Base-by-base conservation (phyloP, 805 yeast genomes). In the Maudiozyma serrabonitensis region DNA sequence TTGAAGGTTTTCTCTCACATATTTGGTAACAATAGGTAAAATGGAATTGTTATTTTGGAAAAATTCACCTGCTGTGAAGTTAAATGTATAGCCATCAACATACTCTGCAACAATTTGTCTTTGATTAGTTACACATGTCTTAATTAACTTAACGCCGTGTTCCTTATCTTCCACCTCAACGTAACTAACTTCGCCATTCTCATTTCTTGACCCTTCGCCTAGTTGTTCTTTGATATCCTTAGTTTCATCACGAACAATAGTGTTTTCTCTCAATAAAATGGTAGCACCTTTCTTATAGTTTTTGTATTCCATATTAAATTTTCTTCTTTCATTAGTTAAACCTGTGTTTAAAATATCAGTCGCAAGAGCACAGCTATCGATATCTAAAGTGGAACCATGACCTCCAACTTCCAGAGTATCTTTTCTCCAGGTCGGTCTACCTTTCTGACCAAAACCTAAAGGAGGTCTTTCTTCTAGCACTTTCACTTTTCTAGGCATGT, bases 31-130 rank as follows among this genome's bases (percentile, higher is more conserved):
- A 2, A 72, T 66, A 2, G 97, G 96, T 53, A 93, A 70, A 25
- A 93, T 91, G 19, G 95, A 82, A 66, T 89, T 90, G 69, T 91
- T 91, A 69, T 91, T 91, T 69, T 91, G 99, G 74, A 93, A 93
- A 63, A 93, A 93, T 65, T 90, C 96, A 49, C 96, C 95, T 0
- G 97, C 97, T 32, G 89, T 82, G 66, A 87, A 93, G 60, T 86
- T 82, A 67, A 93, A 93, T 46, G 81, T 76, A 66, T 75, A 80
- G 1, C 91, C 95, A 51, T 79, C 76, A 42, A 85, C 76, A 57
- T 76, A 78, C 62, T 90, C 97, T 8, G 80, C 79, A 48, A 91
- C 93, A 46, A 87, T 80, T 52, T 82, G 86, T 63, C 90, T 81
- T 32, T 86, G 69, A 50, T 85, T 77, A 0, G 95, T 87, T 13